phyloP scores from a whole-genome alignment of 345 rosid genomes.

The Lagerstroemia speciosa region DNA sequence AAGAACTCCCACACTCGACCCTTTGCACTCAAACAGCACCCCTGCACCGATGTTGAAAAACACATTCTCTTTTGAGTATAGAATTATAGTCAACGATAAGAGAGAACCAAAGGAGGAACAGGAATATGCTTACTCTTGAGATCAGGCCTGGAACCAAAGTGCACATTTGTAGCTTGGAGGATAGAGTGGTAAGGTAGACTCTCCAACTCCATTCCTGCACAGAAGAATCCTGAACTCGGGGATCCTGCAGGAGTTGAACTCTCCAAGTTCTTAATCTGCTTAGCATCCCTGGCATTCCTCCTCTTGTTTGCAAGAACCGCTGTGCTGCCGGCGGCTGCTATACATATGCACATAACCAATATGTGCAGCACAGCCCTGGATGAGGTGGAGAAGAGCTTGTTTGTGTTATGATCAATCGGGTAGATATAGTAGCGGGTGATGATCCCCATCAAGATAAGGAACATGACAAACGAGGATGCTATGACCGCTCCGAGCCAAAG shows the following conservation, averaged over 20 bases:
- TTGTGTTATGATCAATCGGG: constrained; percentile 41
- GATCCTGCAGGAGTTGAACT: constrained; percentile 15
- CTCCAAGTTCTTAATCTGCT: constrained; percentile 28
- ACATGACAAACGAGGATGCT: constrained; percentile 51
- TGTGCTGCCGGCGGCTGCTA: constrained; percentile 33
- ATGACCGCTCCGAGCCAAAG: constrained; percentile 62
- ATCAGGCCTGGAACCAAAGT: constrained; percentile 59
- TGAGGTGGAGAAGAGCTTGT: constrained; percentile 18
- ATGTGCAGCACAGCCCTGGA: constrained; percentile 25
- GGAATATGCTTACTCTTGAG: constrained; percentile 44
- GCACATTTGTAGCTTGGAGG: constrained; percentile 33
- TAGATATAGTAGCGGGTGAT: constrained; percentile 42
- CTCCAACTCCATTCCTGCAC: constrained; percentile 39
- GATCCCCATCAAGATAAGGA: constrained; percentile 48
- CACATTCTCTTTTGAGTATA: too few species aligned
- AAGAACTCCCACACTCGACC: constrained; percentile 56
- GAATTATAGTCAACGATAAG: neutral
- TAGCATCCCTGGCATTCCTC: constrained; percentile 19
- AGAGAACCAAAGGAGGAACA: neutral
- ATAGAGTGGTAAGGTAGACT: constrained; percentile 49
- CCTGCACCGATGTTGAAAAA: constrained; percentile 26
- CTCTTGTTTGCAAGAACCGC: constrained; percentile 62
- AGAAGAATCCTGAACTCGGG: constrained; percentile 9
- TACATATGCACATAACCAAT: constrained; percentile 33
- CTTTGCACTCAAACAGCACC: constrained; percentile 33